A percentile compares a stretch with the other conserved stretches of the same genome.
Evolutionary conservation across 2,329 filamentous ascomycete species (phyloP).

Genomic region (Fusarium circinatum): DNA sequence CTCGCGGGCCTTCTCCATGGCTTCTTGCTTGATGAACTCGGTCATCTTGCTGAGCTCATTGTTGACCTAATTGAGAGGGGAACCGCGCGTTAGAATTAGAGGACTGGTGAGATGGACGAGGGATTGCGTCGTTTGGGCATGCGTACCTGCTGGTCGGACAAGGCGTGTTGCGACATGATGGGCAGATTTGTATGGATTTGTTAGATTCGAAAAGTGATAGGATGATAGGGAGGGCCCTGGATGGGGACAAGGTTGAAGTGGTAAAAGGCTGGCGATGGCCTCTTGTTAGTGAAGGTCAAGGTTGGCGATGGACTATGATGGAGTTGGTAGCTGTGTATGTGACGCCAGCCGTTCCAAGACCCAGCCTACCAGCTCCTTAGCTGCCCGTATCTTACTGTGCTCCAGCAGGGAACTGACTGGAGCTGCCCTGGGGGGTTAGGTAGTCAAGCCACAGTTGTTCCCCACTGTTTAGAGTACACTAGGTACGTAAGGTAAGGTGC

Average conservation of each 20-base stretch:
- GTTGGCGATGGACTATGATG: conserved; percentile 33
- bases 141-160: conserved; percentile 95
- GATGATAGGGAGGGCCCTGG: neutral
- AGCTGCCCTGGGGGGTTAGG: conserved; percentile 27
- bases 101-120: conserved; percentile 19
- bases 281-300: conserved; percentile 30
- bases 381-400: conserved; percentile 22
- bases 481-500: neutral
- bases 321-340: conserved; percentile 42
- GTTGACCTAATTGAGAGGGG: conserved; percentile 74
- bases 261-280: conserved; percentile 37
- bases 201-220: conserved; percentile 16
- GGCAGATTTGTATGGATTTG: conserved; percentile 33
- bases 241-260: conserved; percentile 10
- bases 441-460: conserved; percentile 34
- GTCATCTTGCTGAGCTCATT: conserved; percentile 99
- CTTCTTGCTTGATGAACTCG: conserved; percentile 99
- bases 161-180: conserved; percentile 94
- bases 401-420: conserved; percentile 20
- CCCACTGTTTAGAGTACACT: conserved; percentile 13
- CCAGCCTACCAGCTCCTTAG: conserved; percentile 17
- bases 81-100: conserved; percentile 26
- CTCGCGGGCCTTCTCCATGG: conserved; percentile 94
- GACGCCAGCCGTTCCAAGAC: conserved; percentile 39
- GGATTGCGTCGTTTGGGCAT: conserved; percentile 32